phyloP scores from a whole-genome alignment of 2,329 filamentous ascomycete genomes.

The Stagonosporopsis chrysanthemi region DNA sequence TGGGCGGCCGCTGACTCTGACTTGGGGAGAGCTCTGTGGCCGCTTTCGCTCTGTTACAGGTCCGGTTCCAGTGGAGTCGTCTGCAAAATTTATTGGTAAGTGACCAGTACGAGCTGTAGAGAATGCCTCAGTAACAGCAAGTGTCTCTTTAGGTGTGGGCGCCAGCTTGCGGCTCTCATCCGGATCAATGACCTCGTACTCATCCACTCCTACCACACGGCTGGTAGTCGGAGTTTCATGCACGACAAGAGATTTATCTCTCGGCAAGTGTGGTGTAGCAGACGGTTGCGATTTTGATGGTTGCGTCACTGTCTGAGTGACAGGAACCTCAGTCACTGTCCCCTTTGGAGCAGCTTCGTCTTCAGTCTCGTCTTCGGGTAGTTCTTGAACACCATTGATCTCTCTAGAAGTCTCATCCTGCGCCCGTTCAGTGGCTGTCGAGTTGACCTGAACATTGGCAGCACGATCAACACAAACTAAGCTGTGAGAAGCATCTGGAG shows the following conservation, averaged over 20 bases:
- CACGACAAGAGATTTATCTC: constrained; percentile 37
- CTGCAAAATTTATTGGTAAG: constrained; percentile 6
- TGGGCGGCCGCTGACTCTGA: constrained; percentile 14
- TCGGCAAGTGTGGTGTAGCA: constrained; percentile 36
- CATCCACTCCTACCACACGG: constrained; percentile 19
- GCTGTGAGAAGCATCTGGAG: constrained; percentile 7
- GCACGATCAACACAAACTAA: constrained; percentile 30
- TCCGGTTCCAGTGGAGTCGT: neutral
- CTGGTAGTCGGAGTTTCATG: constrained; percentile 43
- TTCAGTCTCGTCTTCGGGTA: constrained; percentile 33
- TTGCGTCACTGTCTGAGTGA: constrained; percentile 23
- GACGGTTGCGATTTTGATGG: constrained; percentile 16
- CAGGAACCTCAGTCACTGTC: constrained; percentile 28
- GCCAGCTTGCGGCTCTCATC: neutral
- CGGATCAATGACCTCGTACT: constrained; percentile 1
- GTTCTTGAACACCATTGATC: constrained; percentile 9
- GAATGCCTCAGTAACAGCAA: constrained; percentile 1
- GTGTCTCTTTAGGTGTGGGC: neutral
- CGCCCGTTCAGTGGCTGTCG: constrained; percentile 33
- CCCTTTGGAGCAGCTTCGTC: constrained; percentile 35
- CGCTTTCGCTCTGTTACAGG: neutral
- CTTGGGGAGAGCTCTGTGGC: constrained; percentile 8
- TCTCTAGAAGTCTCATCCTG: constrained; percentile 6
- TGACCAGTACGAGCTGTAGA: constrained; percentile 32
- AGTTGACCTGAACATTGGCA: constrained; percentile 43